Evolutionary conservation across 1,284 basidiomycete species (phyloP).

Genomic region (Athelia sp.): DNA sequence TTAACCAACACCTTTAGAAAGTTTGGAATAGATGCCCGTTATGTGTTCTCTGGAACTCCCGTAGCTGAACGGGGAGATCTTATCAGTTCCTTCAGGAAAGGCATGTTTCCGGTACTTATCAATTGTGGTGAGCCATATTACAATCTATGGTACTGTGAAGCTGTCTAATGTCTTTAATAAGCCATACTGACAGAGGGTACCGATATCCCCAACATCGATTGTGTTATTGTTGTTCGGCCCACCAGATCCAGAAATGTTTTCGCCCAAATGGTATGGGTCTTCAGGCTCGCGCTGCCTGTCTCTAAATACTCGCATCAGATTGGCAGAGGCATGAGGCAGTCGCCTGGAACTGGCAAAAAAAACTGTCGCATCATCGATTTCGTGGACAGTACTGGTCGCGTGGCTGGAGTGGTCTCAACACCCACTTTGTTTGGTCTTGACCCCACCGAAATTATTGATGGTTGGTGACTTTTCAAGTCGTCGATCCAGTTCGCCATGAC

Average conservation of each 20-base stretch:
- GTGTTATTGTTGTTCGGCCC: conserved; percentile 81
- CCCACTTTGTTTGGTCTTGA: conserved; percentile 88
- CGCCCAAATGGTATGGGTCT: conserved; percentile 79
- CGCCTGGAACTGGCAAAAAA: conserved; percentile 74
- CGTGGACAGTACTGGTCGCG: conserved; percentile 73
- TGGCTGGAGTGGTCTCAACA: conserved; percentile 70
- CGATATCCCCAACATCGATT: conserved; percentile 91
- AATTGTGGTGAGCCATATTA: conserved; percentile 75
- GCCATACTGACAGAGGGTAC: conserved; percentile 90
- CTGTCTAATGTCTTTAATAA: conserved; percentile 21
- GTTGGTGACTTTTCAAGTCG: conserved; percentile 28
- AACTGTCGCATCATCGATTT: conserved; percentile 93
- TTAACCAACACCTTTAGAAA: conserved; percentile 72
- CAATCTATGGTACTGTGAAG: not conserved
- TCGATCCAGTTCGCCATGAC: not conserved
- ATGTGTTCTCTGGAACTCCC: conserved; percentile 74
- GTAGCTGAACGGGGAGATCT: conserved; percentile 59
- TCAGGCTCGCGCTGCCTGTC: not conserved
- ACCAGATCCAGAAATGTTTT: conserved; percentile 88
- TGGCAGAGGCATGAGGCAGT: conserved; percentile 87
- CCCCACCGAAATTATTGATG: conserved; percentile 63
- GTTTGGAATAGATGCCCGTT: conserved; percentile 84
- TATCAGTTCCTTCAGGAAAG: conserved; percentile 65
- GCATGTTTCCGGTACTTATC: conserved; percentile 81
- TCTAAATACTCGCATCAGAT: conserved; percentile 46